Base-by-base conservation (phyloP, 2,329 filamentous ascomycete species). In the Phoma sp. region DNA sequence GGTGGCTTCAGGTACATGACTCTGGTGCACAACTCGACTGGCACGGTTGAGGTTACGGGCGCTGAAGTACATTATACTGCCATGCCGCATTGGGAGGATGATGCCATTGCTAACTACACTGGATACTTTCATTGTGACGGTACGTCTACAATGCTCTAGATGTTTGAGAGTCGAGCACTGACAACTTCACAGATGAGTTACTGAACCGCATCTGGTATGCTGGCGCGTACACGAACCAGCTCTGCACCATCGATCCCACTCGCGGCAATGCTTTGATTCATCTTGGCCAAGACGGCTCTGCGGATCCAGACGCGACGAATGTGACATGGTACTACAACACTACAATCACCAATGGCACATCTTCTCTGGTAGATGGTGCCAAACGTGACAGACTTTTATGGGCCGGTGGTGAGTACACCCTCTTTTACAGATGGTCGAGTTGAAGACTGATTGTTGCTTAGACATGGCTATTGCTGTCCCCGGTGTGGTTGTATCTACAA, bases 361-460 rank as follows among this genome's bases (percentile, higher is more conserved):
- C 71, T 15, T 65, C 68, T 4, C 58, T 79, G 8, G 73, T 76
- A 1, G 84, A 87, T 65, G 85, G 84, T 13, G 82, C 83, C 1
- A 87, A 87, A 65, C 77, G 85, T 29, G 85, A 87, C 62, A 78
- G 83, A 8, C 74, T 84, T 17, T 81, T 87, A 2, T 88, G 84
- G 84, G 81, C 85, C 10, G 85, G 85, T 1, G 71, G 68, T 70
- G 62, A 32, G 63, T 53, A 22, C 12, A 29, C 6, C 25, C 2
- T 17, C 9, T 7, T 25, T n/a, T 2, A 12, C 17, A 21, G 10
- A n/a, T 27, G 9, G 21, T 8, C 17, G 0, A 1, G 12, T 19
- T 9, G 3, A n/a, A 22, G 3, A 17, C 46, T 55, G 17, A 49
- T 27, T n/a, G 3, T 5, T 6, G 0, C 1, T 15, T 15, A 72